These are phyloP conservation scores for Galerina sulciceps DNA, from an alignment of 768 basidiomycete genomes.

Conservation along the genomic window DNA sequence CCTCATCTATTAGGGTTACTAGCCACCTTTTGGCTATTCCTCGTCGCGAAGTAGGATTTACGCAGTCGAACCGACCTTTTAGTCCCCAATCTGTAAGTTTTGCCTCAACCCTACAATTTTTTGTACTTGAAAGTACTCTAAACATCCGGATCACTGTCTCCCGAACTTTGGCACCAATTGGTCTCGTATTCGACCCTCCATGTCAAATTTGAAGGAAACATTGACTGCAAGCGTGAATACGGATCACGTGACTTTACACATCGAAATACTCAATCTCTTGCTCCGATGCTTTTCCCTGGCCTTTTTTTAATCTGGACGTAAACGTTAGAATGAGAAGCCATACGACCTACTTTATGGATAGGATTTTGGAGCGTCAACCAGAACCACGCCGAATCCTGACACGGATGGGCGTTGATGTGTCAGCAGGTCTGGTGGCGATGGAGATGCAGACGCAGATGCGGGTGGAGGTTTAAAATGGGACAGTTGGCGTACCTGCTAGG, in stretches of 20 bases:
- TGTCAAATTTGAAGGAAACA: background rate
- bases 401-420: no score
- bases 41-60: background rate
- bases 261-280: no score
- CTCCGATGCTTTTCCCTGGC: no score
- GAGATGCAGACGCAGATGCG: no score
- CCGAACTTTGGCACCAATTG: background rate
- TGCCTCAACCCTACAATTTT: background rate
- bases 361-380: no score
- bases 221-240: background rate
- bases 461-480: no score
- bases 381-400: no score
- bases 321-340: no score
- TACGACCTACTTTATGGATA: no score
- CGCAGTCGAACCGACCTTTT: background rate
- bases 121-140: background rate
- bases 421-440: no score
- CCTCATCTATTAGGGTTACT: background rate
- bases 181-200: background rate
- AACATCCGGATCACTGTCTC: background rate
- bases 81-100: background rate
- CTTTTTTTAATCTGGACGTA: no score
- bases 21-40: background rate
- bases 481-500: no score
- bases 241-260: background rate